phyloP scores from a whole-genome alignment of 73 alveolate species.

The Blepharisma stoltei region DNA sequence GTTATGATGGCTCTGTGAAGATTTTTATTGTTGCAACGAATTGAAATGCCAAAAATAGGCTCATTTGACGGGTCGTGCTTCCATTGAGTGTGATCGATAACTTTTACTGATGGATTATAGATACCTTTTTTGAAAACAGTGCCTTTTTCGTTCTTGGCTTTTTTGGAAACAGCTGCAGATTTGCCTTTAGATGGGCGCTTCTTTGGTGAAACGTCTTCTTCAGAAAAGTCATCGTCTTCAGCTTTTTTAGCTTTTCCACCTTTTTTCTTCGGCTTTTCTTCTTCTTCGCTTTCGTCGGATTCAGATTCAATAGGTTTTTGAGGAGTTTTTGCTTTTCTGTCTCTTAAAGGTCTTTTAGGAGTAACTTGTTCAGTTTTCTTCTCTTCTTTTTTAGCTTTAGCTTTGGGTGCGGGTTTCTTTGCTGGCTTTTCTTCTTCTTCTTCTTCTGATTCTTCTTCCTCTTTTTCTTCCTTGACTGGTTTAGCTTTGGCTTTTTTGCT shows the following conservation, averaged over 20 bases:
- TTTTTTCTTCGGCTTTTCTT: conserved; percentile 35
- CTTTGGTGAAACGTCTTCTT: no score
- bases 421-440: conserved; percentile 70
- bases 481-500: no score
- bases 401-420: conserved; percentile 42
- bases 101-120: conserved; percentile 33
- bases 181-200: neutral
- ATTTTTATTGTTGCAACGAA: conserved; percentile 67
- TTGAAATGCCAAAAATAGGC: conserved; percentile 48
- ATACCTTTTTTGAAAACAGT: conserved; percentile 34
- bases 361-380: neutral
- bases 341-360: conserved; percentile 2
- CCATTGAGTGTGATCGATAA: conserved; percentile 23
- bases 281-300: conserved; percentile 48
- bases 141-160: conserved; percentile 42
- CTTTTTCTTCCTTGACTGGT: no score
- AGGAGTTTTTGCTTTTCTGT: neutral
- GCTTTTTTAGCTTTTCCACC: conserved; percentile 28
- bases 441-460: conserved; percentile 16
- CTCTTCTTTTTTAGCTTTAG: conserved; percentile 37
- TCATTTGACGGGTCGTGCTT: conserved; percentile 33
- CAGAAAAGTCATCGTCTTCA: neutral
- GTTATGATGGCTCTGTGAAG: conserved; percentile 74
- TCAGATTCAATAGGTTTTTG: conserved; percentile 40
- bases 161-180: conserved; percentile 28